These are phyloP conservation scores for Starmerella bombicola DNA, from an alignment of 805 yeast genomes.

Conservation along the genomic window DNA sequence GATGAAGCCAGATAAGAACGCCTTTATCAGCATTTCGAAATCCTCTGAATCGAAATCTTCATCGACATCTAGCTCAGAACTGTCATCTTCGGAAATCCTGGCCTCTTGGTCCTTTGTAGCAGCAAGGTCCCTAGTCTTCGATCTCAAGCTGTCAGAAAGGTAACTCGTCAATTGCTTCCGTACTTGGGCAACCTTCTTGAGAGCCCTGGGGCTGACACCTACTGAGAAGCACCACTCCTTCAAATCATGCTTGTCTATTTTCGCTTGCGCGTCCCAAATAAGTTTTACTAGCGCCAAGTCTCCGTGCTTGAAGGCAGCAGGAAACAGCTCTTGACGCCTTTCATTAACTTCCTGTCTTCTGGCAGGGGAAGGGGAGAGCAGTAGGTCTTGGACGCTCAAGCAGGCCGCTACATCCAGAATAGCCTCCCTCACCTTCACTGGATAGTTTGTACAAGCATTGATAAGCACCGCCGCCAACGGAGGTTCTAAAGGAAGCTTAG, in stretches of 20 bases:
- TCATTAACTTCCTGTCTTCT: conserved; percentile 74
- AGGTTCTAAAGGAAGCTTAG: conserved; percentile 83
- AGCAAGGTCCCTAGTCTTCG: not conserved
- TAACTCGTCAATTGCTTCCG: conserved; percentile 64
- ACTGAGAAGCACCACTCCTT: conserved; percentile 75
- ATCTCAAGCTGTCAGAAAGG: conserved; percentile 26
- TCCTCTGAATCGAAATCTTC: conserved; percentile 29
- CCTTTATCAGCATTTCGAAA: conserved; percentile 49
- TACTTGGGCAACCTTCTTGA: conserved; percentile 62
- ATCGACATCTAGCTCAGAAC: conserved; percentile 3
- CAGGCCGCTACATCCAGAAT: conserved; percentile 88
- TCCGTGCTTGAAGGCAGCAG: conserved; percentile 61
- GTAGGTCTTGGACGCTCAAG: conserved; percentile 78
- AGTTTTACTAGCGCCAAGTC: conserved; percentile 77
- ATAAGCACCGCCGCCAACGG: conserved; percentile 77
- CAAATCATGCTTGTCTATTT: conserved; percentile 37
- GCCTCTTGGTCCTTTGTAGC: not conserved
- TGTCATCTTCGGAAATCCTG: conserved; percentile 3
- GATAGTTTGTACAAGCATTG: conserved; percentile 40
- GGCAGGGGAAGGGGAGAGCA: conserved; percentile 69
- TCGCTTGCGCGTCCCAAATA: conserved; percentile 43
- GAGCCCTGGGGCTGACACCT: conserved; percentile 64
- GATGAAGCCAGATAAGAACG: conserved; percentile 75
- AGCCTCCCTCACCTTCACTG: conserved; percentile 37
- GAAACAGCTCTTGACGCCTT: conserved; percentile 54